Evolutionary conservation across 495 filamentous ascomycete species (phyloP).

Genomic region (Neurospora intermedia): DNA sequence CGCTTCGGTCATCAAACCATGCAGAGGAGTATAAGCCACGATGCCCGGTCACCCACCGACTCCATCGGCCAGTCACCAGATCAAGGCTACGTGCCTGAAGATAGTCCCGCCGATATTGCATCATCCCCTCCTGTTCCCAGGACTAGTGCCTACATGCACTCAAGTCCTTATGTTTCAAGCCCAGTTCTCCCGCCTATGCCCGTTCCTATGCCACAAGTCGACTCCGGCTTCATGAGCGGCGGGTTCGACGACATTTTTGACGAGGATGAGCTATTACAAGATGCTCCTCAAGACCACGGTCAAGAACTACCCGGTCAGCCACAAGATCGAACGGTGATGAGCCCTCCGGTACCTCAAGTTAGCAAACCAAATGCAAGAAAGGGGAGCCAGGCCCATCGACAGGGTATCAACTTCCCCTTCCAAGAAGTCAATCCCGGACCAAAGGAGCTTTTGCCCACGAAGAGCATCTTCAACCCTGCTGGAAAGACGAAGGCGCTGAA

Average conservation of each 20-base stretch:
- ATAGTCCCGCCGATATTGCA: conserved; percentile 52
- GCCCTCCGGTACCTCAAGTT: conserved; percentile 1
- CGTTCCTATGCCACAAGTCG: conserved; percentile 33
- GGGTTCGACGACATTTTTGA: conserved; percentile 49
- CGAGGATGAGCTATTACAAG: conserved; percentile 22
- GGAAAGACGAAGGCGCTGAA: conserved; percentile 18
- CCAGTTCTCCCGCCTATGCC: conserved; percentile 58
- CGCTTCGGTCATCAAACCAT: conserved; percentile 3
- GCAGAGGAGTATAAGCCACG: conserved; percentile 20
- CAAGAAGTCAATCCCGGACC: conserved; percentile 32
- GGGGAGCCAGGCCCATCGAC: conserved; percentile 1
- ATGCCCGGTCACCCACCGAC: conserved; percentile 31
- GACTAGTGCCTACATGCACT: conserved; percentile 31
- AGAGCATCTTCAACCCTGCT: conserved; percentile 32
- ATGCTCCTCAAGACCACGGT: conserved; percentile 10
- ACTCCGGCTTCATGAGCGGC: conserved; percentile 77
- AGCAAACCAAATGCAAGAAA: conserved; percentile 9
- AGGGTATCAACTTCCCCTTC: conserved; percentile 24
- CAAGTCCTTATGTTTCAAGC: conserved; percentile 55
- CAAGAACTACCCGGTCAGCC: conserved; percentile 8
- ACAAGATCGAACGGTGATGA: conserved; percentile 3
- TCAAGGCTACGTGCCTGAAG: conserved; percentile 40
- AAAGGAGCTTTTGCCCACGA: conserved; percentile 34
- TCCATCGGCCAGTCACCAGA: conserved; percentile 47
- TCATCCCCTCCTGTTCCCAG: conserved; percentile 71